Evolutionary conservation across 148 eudicot species (phyloP), one percentile per base, ranked within the genome.

Genomic region (Talinum fruticosum): DNA sequence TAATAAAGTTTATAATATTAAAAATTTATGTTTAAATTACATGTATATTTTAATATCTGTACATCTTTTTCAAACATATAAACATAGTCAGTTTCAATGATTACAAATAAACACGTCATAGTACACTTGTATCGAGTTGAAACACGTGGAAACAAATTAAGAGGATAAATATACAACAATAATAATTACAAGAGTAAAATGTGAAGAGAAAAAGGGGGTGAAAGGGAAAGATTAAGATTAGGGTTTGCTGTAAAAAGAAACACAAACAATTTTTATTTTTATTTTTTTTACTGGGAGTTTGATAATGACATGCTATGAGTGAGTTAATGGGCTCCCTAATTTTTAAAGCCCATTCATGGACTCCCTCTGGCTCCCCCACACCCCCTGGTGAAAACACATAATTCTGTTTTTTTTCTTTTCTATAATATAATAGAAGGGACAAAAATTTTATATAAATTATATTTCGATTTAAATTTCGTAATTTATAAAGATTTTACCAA

Each of bases 301-400:
- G 67, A 64, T 64, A 28, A 64, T 29, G 67, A 64, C 32, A 64
- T 5, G 4, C 5, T 7, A 64, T 12, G 67, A 24, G 1, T 6
- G 32, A 26, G 5, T 26, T 12, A 51, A 51, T 51, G 57, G 57
- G 57, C 19, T 51, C n/a, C 15, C 41, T 45, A 54, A 51, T 51
- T 4, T 73, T 33, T 28, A 26, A 66, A 76, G 38, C 37, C 78
- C 78, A 76, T 72, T 66, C 45, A 3, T n/a, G 24, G 79, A 76
- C 66, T 76, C 64, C 2, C 47, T 41, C 47, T 41, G n/a, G n/a
- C n/a, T n/a, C 37, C 59, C 29, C 78, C 45, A 5, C 45, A 41
- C 5, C 45, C 45, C 45, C 45, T 4, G 10, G 6, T 10, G 6
- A 41, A 41, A 41, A 41, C 5, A 41, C n/a, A n/a, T n/a, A n/a